Evolutionary conservation across 2,329 filamentous ascomycete genomes (phyloP).

Genomic region (Monilinia aucupariae): DNA sequence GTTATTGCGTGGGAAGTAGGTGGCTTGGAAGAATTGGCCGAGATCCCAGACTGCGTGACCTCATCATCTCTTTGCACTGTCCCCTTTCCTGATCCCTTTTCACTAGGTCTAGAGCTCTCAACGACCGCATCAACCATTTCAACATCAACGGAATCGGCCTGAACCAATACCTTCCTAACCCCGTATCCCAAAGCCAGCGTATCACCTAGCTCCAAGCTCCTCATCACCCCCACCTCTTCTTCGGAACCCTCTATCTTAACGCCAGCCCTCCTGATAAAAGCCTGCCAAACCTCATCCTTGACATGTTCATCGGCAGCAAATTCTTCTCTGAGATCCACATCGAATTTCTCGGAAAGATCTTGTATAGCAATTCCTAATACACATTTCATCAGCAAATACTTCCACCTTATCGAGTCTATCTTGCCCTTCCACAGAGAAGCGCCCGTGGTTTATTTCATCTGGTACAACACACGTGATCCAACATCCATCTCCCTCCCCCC

Average conservation of each 20-base stretch:
- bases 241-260: slow-evolving; percentile 7
- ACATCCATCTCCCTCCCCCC: background rate
- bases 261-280: slow-evolving; percentile 12
- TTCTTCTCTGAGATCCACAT: background rate
- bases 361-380: slow-evolving; percentile 19
- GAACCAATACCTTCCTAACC: slow-evolving; percentile 15
- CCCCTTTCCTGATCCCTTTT: background rate
- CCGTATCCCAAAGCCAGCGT: slow-evolving; percentile 15
- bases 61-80: background rate
- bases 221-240: slow-evolving; percentile 9
- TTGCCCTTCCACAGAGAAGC: background rate
- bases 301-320: background rate
- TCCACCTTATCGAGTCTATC: background rate
- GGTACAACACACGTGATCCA: slow-evolving; percentile 16
- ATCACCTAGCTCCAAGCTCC: slow-evolving; percentile 8
- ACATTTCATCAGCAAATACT: background rate
- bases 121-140: background rate
- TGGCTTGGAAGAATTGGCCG: background rate
- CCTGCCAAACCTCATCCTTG: slow-evolving; percentile 20
- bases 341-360: slow-evolving; percentile 17
- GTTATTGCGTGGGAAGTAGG: background rate
- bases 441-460: background rate
- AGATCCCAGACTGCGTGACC: background rate
- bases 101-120: background rate
- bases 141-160: background rate